These are phyloP conservation scores for Penicillium salamii DNA, from an alignment of 495 filamentous ascomycete species.

Conservation along the genomic window DNA sequence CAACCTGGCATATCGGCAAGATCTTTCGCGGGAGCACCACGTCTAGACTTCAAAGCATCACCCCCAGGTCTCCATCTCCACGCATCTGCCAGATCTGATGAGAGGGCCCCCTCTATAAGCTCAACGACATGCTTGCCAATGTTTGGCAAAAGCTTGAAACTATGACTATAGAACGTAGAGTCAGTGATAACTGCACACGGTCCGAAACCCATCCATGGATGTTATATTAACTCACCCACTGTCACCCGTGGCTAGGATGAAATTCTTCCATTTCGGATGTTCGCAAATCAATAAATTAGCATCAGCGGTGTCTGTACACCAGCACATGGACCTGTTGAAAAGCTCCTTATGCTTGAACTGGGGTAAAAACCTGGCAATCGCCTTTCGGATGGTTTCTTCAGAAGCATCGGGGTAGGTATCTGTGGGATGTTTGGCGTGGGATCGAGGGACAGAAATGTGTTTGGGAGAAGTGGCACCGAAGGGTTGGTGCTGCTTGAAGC, in stretches of 20 bases:
- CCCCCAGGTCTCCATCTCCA: conserved; percentile 22
- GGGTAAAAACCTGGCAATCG: conserved; percentile 43
- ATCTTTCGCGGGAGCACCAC: conserved; percentile 16
- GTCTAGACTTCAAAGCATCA: conserved; percentile 17
- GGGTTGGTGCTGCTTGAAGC: conserved; percentile 18
- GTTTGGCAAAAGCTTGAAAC: conserved; percentile 19
- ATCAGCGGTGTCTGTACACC: conserved; percentile 50
- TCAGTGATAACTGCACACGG: not conserved
- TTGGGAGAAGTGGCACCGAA: conserved; percentile 37
- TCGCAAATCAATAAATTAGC: conserved; percentile 41
- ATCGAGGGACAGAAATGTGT: conserved; percentile 17
- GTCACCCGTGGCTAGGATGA: conserved; percentile 19
- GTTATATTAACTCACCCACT: conserved; percentile 13
- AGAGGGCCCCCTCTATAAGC: conserved; percentile 11
- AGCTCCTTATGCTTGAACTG: conserved; percentile 40
- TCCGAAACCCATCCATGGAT: too few species aligned
- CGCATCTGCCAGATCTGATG: conserved; percentile 9
- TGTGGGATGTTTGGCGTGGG: conserved; percentile 16
- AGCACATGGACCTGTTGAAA: conserved; percentile 45
- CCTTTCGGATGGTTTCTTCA: conserved; percentile 35
- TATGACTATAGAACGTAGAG: not conserved
- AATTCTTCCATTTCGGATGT: conserved; percentile 27
- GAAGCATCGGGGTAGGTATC: conserved; percentile 38
- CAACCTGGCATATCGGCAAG: conserved; percentile 21
- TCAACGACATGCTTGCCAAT: conserved; percentile 21